Conservation (phyloP, 208 protist genomes). For the Trypanosoma scelopori region DNA sequence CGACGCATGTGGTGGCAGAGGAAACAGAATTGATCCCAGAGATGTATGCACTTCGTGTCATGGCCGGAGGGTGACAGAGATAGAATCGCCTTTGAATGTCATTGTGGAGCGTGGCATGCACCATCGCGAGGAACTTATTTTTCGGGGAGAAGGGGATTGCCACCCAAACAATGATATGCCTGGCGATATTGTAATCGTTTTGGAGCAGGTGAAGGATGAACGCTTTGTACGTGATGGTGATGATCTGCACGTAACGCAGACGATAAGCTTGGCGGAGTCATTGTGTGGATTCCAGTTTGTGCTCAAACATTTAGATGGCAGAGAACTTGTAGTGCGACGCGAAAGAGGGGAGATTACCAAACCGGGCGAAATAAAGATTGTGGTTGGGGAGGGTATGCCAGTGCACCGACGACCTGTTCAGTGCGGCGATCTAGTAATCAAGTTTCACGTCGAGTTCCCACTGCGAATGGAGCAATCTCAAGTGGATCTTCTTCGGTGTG, state of each 20-base stretch:
- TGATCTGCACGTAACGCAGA: conserved; percentile 91
- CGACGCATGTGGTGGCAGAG: conserved; percentile 88
- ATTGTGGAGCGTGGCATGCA: conserved; percentile 59
- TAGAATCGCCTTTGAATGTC: conserved; percentile 66
- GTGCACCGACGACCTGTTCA: conserved; percentile 22
- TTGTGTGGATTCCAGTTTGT: conserved; percentile 93
- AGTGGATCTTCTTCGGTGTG: conserved; percentile 37
- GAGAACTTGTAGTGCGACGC: conserved; percentile 81
- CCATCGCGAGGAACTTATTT: conserved; percentile 50
- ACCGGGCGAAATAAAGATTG: conserved; percentile 60
- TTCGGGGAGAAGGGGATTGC: conserved; percentile 49
- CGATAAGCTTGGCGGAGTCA: conserved; percentile 92
- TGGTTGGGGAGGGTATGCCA: conserved; percentile 84
- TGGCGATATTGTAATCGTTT: conserved; percentile 95
- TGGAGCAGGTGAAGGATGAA: conserved; percentile 93
- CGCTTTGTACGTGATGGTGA: conserved; percentile 88
- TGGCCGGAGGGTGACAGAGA: conserved; percentile 85
- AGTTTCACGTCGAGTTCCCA: conserved; percentile 71
- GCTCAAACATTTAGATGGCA: conserved; percentile 88
- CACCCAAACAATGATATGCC: conserved; percentile 38
- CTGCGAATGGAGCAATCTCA: conserved; percentile 39
- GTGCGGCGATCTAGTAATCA: conserved; percentile 71
- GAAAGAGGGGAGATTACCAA: conserved; percentile 66
- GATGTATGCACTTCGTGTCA: conserved; percentile 92
- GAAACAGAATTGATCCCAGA: conserved; percentile 75